Evolutionary conservation across 1,284 basidiomycete genomes (phyloP).

Genomic region (Ceratobasidium sp.): DNA sequence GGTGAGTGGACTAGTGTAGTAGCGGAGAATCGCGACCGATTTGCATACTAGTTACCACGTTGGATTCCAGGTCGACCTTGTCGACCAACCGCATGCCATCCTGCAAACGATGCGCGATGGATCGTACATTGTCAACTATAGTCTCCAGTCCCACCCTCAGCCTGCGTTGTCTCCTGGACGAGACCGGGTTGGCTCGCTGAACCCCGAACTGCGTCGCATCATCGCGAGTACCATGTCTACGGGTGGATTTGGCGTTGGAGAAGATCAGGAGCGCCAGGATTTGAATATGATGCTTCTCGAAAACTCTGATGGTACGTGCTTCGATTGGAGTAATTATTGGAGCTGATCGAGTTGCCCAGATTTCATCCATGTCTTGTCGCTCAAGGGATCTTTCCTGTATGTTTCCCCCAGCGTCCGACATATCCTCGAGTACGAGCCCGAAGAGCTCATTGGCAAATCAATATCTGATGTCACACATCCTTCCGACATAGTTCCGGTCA

Average conservation of each 20-base stretch:
- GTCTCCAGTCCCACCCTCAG: slow-evolving; percentile 46
- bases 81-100: slow-evolving; percentile 84
- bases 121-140: slow-evolving; percentile 68
- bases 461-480: slow-evolving; percentile 85
- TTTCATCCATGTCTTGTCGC: slow-evolving; percentile 87
- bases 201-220: slow-evolving; percentile 28
- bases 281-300: slow-evolving; percentile 74
- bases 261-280: slow-evolving; percentile 53
- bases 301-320: slow-evolving; percentile 52
- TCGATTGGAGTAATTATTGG: neutral
- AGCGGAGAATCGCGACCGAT: neutral
- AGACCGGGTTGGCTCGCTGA: slow-evolving; percentile 18
- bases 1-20: slow-evolving; percentile 8
- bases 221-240: slow-evolving; percentile 42
- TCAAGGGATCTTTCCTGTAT: slow-evolving; percentile 94
- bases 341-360: slow-evolving; percentile 57
- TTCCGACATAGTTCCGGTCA: slow-evolving; percentile 87
- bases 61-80: slow-evolving; percentile 87
- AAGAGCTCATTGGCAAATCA: slow-evolving; percentile 80
- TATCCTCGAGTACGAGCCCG: slow-evolving; percentile 79
- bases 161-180: slow-evolving; percentile 34
- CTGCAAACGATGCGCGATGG: slow-evolving; percentile 77
- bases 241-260: slow-evolving; percentile 13
- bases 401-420: slow-evolving; percentile 80
- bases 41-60: slow-evolving; percentile 75